Evolutionary conservation across 768 basidiomycete genomes (phyloP).

Genomic region (Podaxis sp.): DNA sequence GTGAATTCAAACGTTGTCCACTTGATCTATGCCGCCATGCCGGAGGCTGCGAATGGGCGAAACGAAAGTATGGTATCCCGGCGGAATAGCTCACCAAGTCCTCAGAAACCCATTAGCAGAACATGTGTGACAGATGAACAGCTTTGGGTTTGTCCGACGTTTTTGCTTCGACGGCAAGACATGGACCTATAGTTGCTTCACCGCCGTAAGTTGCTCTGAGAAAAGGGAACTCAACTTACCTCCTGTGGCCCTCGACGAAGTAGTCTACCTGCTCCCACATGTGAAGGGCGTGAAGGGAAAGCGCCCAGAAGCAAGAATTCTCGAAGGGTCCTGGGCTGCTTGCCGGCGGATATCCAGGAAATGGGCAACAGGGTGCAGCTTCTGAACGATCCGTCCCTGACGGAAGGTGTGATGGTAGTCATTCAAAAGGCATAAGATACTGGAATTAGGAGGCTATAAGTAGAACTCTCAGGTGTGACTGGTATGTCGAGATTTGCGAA

Average conservation of each 20-base stretch:
- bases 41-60: too few relatives aligned
- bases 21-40: background rate
- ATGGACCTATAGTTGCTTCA: background rate
- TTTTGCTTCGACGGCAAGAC: background rate
- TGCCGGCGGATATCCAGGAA: slow-evolving; percentile 10
- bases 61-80: background rate
- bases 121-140: background rate
- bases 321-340: background rate
- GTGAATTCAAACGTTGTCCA: background rate
- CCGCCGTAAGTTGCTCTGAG: background rate
- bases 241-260: background rate
- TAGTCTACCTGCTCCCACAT: background rate
- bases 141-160: background rate
- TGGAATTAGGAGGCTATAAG: background rate
- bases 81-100: background rate
- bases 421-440: background rate
- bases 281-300: background rate
- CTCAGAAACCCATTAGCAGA: background rate
- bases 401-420: background rate
- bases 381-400: slow-evolving; percentile 3
- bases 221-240: background rate
- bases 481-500: background rate
- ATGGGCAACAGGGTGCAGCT: background rate
- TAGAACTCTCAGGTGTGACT: background rate
- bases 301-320: background rate